Evolutionary conservation across 805 yeast species (phyloP).

Genomic region (Lipomyces sp.): DNA sequence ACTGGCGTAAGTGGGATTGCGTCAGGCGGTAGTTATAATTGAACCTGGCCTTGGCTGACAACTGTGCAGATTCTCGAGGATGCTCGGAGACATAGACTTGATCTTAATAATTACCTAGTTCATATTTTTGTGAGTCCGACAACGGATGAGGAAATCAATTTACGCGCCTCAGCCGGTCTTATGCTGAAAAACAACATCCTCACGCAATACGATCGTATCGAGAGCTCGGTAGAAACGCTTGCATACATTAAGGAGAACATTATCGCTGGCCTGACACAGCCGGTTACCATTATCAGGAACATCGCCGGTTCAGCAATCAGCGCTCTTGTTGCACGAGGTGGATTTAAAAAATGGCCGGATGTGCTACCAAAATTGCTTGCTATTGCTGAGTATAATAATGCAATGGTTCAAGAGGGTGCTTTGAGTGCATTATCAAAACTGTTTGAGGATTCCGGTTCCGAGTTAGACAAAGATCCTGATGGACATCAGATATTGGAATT

Average conservation of each 20-base stretch:
- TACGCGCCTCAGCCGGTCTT: slow-evolving; percentile 88
- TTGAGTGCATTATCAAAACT: slow-evolving; percentile 81
- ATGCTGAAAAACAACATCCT: slow-evolving; percentile 74
- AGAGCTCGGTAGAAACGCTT: slow-evolving; percentile 46
- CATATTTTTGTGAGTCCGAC: slow-evolving; percentile 65
- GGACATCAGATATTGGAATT: slow-evolving; percentile 70
- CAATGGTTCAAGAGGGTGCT: slow-evolving; percentile 70
- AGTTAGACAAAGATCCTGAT: slow-evolving; percentile 66
- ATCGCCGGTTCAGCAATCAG: slow-evolving; percentile 92
- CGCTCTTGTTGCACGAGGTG: slow-evolving; percentile 70
- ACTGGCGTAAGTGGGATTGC: slow-evolving; percentile 50
- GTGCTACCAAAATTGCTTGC: slow-evolving; percentile 70
- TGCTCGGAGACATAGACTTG: slow-evolving; percentile 68
- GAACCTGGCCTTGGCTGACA: background rate
- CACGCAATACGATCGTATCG: slow-evolving; percentile 45
- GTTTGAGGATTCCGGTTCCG: slow-evolving; percentile 80
- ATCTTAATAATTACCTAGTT: slow-evolving; percentile 79
- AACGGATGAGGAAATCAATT: slow-evolving; percentile 53
- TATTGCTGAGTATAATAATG: slow-evolving; percentile 57
- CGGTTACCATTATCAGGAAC: slow-evolving; percentile 69
- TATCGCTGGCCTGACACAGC: slow-evolving; percentile 56
- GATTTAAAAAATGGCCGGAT: slow-evolving; percentile 74
- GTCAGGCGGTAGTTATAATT: background rate
- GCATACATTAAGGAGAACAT: slow-evolving; percentile 54
- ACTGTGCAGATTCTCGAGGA: slow-evolving; percentile 58